phyloP scores from a whole-genome alignment of 371 early-diverging fungal species.

The Mortierella sp. region DNA sequence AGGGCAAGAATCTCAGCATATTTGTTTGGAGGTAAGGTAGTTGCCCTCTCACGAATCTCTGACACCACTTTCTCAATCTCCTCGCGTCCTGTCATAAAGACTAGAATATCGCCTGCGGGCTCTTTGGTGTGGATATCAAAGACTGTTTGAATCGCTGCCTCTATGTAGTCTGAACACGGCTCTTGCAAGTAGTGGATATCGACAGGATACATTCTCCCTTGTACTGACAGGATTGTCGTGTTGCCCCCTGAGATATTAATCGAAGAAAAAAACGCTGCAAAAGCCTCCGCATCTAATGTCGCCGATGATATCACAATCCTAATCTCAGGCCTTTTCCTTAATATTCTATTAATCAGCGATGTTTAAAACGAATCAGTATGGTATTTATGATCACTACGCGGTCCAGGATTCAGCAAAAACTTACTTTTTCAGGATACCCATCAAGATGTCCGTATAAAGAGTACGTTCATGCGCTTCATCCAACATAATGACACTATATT shows the following conservation, averaged over 20 bases:
- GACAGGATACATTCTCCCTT: slow-evolving; percentile 86
- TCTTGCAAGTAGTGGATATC: slow-evolving; percentile 75
- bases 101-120: slow-evolving; percentile 81
- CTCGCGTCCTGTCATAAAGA: slow-evolving; percentile 92
- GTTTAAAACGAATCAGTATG: not conserved
- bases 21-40: slow-evolving; percentile 62
- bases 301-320: slow-evolving; percentile 86
- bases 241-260: slow-evolving; percentile 57
- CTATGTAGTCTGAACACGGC: slow-evolving; percentile 76
- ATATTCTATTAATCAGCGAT: slow-evolving; percentile 59
- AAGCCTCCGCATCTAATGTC: slow-evolving; percentile 77
- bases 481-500: slow-evolving; percentile 85
- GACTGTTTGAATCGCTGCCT: slow-evolving; percentile 82
- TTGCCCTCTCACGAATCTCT: slow-evolving; percentile 57
- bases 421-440: slow-evolving; percentile 85
- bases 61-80: slow-evolving; percentile 85
- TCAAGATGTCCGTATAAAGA: slow-evolving; percentile 92
- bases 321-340: slow-evolving; percentile 72
- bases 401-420: slow-evolving; percentile 32
- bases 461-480: slow-evolving; percentile 98
- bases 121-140: slow-evolving; percentile 83
- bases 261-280: slow-evolving; percentile 69
- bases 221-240: slow-evolving; percentile 81
- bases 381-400: not conserved
- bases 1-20: slow-evolving; percentile 67